These are phyloP conservation scores for Rhexocercosporidium sp. DNA, from an alignment of 2,329 filamentous ascomycete species.

Conservation along the genomic window DNA sequence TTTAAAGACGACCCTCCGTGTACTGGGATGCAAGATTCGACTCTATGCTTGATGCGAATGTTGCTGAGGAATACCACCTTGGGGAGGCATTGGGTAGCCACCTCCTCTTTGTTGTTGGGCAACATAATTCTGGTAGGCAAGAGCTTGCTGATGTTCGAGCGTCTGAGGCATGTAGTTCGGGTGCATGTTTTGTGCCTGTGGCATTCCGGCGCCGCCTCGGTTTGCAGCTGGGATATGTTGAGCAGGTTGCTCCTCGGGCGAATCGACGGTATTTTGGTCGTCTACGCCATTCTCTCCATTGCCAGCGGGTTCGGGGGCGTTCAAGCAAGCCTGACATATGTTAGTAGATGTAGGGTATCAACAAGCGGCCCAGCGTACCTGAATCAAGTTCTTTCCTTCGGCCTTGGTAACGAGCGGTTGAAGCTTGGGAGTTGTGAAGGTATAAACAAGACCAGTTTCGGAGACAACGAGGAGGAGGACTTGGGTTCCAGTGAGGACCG, in stretches of 20 bases:
- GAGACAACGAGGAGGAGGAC: slow-evolving; percentile 95
- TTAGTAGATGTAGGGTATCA: slow-evolving; percentile 41
- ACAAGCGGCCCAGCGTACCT: slow-evolving; percentile 60
- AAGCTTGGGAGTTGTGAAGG: slow-evolving; percentile 97
- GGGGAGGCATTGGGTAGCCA: slow-evolving; percentile 79
- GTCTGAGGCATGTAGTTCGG: slow-evolving; percentile 63
- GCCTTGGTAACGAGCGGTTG: slow-evolving; percentile 98
- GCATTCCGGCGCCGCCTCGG: slow-evolving; percentile 66
- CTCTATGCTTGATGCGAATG: slow-evolving; percentile 77
- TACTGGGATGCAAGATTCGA: slow-evolving; percentile 33
- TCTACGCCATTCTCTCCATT: slow-evolving; percentile 84
- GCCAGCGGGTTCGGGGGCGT: slow-evolving; percentile 87
- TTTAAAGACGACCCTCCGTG: slow-evolving; percentile 42
- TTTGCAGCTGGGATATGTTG: slow-evolving; percentile 71
- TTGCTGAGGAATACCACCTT: slow-evolving; percentile 80
- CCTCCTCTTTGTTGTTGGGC: slow-evolving; percentile 72
- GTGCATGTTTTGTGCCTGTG: slow-evolving; percentile 65
- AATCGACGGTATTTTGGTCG: slow-evolving; percentile 78
- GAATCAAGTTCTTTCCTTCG: slow-evolving; percentile 98
- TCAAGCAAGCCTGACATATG: slow-evolving; percentile 79
- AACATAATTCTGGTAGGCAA: slow-evolving; percentile 85
- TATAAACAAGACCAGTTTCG: slow-evolving; percentile 96
- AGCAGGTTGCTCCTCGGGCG: slow-evolving; percentile 85
- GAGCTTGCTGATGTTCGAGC: slow-evolving; percentile 74
- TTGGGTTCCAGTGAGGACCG: slow-evolving; percentile 96